These are phyloP conservation scores for Lentinula aciculospora DNA, from an alignment of 768 basidiomycete species.

Conservation along the genomic window DNA sequence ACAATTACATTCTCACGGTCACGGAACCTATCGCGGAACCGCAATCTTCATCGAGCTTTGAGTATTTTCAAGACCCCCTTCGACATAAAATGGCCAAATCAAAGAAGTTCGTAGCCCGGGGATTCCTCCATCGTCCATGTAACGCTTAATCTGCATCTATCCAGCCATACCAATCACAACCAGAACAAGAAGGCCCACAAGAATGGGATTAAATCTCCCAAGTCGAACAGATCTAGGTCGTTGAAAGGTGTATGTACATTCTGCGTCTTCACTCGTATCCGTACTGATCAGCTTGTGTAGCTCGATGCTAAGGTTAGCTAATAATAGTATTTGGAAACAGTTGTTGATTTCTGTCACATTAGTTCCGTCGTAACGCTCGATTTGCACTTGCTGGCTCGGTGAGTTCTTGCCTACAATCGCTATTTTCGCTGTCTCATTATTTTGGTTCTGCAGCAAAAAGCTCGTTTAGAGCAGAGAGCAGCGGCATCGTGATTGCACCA, in stretches of 20 bases:
- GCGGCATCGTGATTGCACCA: slow-evolving; percentile 25
- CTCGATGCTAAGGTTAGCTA: slow-evolving; percentile 72
- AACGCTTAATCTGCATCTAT: slow-evolving; percentile 8
- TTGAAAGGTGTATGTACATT: slow-evolving; percentile 82
- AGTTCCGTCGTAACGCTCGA: slow-evolving; percentile 85
- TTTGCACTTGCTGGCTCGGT: slow-evolving; percentile 74
- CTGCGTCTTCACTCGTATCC: slow-evolving; percentile 4
- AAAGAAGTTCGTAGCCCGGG: slow-evolving; percentile 68
- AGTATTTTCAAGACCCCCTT: slow-evolving; percentile 21
- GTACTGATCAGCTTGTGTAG: slow-evolving; percentile 28
- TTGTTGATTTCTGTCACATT: slow-evolving; percentile 13
- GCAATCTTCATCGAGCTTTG: neutral
- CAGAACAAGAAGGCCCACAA: slow-evolving; percentile 96
- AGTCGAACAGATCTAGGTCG: slow-evolving; percentile 67
- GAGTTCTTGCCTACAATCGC: slow-evolving; percentile 20
- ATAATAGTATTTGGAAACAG: slow-evolving; percentile 2
- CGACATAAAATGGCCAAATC: slow-evolving; percentile 85
- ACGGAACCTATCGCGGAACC: no score
- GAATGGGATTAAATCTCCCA: slow-evolving; percentile 91
- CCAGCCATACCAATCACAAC: slow-evolving; percentile 91
- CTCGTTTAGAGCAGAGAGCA: slow-evolving; percentile 55
- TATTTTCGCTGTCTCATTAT: slow-evolving; percentile 6
- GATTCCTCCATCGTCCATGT: slow-evolving; percentile 1
- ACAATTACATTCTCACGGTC: neutral
- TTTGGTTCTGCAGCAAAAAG: slow-evolving; percentile 46